phyloP scores from a whole-genome alignment of 345 rosid genomes.

The Hibiscus tridactylites region DNA sequence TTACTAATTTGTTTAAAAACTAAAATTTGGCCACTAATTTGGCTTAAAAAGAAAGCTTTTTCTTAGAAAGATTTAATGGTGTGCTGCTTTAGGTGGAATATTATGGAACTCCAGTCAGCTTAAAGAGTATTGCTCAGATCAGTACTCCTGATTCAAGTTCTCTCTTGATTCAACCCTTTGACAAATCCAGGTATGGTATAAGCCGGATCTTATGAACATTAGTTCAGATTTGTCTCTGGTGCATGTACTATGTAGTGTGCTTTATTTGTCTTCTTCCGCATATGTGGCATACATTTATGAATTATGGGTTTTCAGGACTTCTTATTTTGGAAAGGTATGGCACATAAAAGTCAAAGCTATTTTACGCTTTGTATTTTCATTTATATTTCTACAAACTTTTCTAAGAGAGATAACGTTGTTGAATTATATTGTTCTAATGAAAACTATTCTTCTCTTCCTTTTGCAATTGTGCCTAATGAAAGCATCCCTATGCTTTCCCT shows the following conservation, averaged over 20 bases:
- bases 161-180: constrained; percentile 86
- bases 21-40: background rate
- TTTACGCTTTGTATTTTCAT: background rate
- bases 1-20: background rate
- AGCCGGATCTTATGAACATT: background rate
- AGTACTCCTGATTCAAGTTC: constrained; percentile 85
- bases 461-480: constrained; percentile 1
- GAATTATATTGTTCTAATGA: background rate
- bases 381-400: no score
- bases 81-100: constrained; percentile 62
- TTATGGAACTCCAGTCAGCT: constrained; percentile 85
- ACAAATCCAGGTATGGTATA: constrained; percentile 71
- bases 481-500: constrained; percentile 1
- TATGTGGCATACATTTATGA: background rate
- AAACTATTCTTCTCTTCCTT: background rate
- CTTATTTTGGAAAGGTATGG: background rate
- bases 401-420: background rate
- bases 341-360: background rate
- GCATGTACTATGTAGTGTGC: no score
- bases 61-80: background rate
- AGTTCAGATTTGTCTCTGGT: background rate
- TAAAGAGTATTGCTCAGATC: constrained; percentile 90
- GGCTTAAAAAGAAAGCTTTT: background rate
- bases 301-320: background rate
- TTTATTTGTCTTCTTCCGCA: background rate